Evolutionary conservation across 2,329 filamentous ascomycete species (phyloP).

Genomic region (Aspergillus versicolor): DNA sequence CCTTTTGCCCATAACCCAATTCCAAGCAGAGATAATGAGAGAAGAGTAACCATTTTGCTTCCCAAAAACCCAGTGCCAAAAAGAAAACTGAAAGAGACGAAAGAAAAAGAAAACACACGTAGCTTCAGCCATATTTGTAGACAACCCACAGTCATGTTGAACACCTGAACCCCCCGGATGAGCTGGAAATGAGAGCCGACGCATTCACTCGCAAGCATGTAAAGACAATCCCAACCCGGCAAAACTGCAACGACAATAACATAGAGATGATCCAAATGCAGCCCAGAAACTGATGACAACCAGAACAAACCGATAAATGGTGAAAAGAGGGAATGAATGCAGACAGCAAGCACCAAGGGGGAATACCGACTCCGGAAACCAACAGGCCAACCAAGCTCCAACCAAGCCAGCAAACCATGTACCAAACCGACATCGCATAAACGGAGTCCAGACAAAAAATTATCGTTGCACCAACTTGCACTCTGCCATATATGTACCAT

Average conservation of each 20-base stretch:
- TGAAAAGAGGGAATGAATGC: slow-evolving; percentile 15
- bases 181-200: slow-evolving; percentile 21
- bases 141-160: slow-evolving; percentile 18
- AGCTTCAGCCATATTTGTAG: slow-evolving; percentile 18
- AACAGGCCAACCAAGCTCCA: slow-evolving; percentile 28
- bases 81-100: slow-evolving; percentile 5
- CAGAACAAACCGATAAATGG: slow-evolving; percentile 3
- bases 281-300: slow-evolving; percentile 3
- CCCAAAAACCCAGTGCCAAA: slow-evolving; percentile 14
- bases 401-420: slow-evolving; percentile 30
- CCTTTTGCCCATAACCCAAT: slow-evolving; percentile 19
- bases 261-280: slow-evolving; percentile 8
- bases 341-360: slow-evolving; percentile 21
- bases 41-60: slow-evolving; percentile 17
- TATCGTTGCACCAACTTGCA: slow-evolving; percentile 21
- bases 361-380: slow-evolving; percentile 33
- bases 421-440: slow-evolving; percentile 29
- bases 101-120: slow-evolving; percentile 8
- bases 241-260: slow-evolving; percentile 9
- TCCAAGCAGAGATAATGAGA: slow-evolving; percentile 2
- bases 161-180: slow-evolving; percentile 20
- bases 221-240: slow-evolving; percentile 17
- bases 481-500: slow-evolving; percentile 33
- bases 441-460: slow-evolving; percentile 20
- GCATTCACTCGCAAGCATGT: slow-evolving; percentile 16